Conservation (phyloP, 2,329 filamentous ascomycete genomes). For the Penicillium sp. region DNA sequence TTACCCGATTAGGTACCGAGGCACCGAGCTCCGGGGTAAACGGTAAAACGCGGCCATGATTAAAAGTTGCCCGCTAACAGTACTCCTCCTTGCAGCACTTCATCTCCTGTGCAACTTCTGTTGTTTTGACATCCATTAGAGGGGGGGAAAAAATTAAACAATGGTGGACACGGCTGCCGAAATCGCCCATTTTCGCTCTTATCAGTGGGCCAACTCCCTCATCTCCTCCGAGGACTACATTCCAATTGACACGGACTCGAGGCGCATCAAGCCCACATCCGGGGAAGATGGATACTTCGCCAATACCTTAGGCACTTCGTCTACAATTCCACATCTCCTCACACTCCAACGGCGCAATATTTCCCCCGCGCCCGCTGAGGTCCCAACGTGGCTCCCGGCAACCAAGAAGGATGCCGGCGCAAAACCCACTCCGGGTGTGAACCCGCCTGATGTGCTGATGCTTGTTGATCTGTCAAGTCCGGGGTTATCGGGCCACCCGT, state of each 20-base stretch:
- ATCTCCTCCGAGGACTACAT: conserved; percentile 38
- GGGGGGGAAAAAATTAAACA: neutral
- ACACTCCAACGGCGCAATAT: conserved; percentile 38
- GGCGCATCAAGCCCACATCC: conserved; percentile 37
- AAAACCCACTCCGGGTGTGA: conserved; percentile 21
- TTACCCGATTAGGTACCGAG: conserved; percentile 12
- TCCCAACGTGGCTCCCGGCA: conserved; percentile 27
- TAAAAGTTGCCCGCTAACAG: neutral
- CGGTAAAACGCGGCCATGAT: neutral
- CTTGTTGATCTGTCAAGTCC: conserved; percentile 35
- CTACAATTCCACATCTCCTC: conserved; percentile 43
- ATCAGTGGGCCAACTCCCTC: conserved; percentile 32
- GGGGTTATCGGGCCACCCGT: conserved; percentile 42
- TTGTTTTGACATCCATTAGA: neutral
- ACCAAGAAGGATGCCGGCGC: conserved; percentile 22
- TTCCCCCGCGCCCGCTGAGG: conserved; percentile 15
- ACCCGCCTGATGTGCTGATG: conserved; percentile 39
- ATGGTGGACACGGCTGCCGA: conserved; percentile 18
- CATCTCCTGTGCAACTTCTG: neutral
- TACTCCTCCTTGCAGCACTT: neutral
- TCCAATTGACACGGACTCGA: conserved; percentile 41
- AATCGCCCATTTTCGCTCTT: conserved; percentile 26
- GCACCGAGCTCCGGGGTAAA: conserved; percentile 3
- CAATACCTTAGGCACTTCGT: conserved; percentile 37
- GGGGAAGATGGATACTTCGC: conserved; percentile 48